These are phyloP conservation scores for Jasminum sambac DNA, from an alignment of 257 asterid genomes.

Conservation along the genomic window DNA sequence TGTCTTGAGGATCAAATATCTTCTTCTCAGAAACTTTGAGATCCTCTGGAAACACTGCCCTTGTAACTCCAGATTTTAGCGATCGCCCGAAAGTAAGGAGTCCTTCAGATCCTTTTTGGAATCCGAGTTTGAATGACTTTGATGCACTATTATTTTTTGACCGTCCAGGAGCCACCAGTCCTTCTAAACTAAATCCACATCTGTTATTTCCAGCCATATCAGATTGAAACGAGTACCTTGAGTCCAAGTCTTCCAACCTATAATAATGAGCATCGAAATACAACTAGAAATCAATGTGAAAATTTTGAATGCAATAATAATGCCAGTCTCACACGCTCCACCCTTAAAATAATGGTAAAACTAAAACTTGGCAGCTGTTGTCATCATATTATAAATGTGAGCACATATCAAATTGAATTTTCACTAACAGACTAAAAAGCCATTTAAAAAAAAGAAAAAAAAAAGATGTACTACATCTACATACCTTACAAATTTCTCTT, in stretches of 20 bases:
- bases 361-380: not conserved
- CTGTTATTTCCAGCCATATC: conserved; percentile 70
- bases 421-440: not conserved
- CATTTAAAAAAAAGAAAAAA: not conserved
- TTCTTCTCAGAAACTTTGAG: conserved; percentile 65
- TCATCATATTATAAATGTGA: not conserved
- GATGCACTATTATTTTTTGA: conserved; percentile 37
- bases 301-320: not conserved
- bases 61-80: conserved; percentile 68
- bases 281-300: conserved; percentile 4
- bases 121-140: conserved; percentile 60
- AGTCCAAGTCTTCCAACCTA: conserved; percentile 71
- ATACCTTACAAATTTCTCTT: conserved; percentile 85
- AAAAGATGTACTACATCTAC: not conserved
- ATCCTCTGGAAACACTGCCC: conserved; percentile 93
- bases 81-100: conserved; percentile 78
- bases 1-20: conserved; percentile 96
- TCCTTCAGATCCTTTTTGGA: conserved; percentile 81
- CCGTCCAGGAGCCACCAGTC: conserved; percentile 41
- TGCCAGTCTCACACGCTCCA: not conserved
- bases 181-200: conserved; percentile 68
- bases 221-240: conserved; percentile 49
- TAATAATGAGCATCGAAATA: conserved; percentile 10
- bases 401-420: not conserved
- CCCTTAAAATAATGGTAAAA: not conserved